A percentile compares a stretch with the other conserved stretches of the same genome.
Evolutionary conservation across 2,329 filamentous ascomycete species (phyloP).

Genomic region (Trichophyton mentagrophytes): DNA sequence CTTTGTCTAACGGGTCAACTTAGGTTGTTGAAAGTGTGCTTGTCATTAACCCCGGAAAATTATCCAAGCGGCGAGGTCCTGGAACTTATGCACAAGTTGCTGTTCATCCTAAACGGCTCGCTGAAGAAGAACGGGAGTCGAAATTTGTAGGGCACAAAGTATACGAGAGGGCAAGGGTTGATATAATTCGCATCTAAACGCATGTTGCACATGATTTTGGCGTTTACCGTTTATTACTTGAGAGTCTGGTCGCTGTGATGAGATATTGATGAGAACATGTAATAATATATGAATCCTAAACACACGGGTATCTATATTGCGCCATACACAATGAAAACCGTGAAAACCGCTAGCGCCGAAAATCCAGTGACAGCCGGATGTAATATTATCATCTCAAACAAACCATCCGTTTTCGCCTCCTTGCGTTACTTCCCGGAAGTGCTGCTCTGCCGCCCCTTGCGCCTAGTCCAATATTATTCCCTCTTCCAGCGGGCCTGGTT

Average conservation of each 20-base stretch:
- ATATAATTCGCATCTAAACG: conserved; percentile 65
- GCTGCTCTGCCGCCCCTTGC: conserved; percentile 20
- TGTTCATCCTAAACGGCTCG: conserved; percentile 52
- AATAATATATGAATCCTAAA: neutral
- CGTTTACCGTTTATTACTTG: neutral
- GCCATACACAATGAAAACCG: neutral
- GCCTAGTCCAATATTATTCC: conserved; percentile 33
- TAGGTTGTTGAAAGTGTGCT: conserved; percentile 85
- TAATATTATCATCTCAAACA: conserved; percentile 22
- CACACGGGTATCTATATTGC: neutral
- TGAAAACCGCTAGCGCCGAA: neutral
- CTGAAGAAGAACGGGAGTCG: conserved; percentile 44
- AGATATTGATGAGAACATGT: neutral
- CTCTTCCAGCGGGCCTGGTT: conserved; percentile 22
- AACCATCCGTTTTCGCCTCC: conserved; percentile 28
- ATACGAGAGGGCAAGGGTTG: conserved; percentile 71
- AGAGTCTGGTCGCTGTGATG: neutral
- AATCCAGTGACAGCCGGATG: neutral
- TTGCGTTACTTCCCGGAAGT: conserved; percentile 16
- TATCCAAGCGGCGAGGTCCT: conserved; percentile 71
- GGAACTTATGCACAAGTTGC: conserved; percentile 77
- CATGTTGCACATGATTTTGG: neutral
- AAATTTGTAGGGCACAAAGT: conserved; percentile 59
- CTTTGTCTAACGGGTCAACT: conserved; percentile 5
- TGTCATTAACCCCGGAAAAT: conserved; percentile 75